Percentiles rank a stretch among this genome's conserved stretches.
These are phyloP conservation scores for Eucalyptus polybractea DNA, from an alignment of 345 rosid genomes.

Conservation along the genomic window DNA sequence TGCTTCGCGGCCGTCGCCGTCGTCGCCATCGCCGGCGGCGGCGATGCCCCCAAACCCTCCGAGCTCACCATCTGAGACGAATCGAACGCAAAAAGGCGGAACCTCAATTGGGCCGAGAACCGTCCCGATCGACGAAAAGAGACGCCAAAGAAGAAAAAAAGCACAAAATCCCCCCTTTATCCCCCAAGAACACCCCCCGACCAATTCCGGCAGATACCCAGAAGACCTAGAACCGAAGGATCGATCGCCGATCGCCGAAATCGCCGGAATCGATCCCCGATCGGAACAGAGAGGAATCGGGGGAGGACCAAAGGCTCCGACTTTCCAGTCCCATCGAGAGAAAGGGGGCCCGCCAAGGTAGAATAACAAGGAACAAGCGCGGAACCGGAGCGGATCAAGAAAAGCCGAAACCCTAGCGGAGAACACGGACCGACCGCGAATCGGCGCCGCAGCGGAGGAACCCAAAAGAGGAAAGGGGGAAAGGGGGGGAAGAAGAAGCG, in stretches of 20 bases:
- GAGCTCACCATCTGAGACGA: conserved; percentile 34
- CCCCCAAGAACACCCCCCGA: not conserved
- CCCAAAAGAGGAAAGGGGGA: not conserved
- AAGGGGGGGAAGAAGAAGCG: not conserved
- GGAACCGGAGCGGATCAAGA: not conserved
- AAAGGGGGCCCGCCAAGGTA: not conserved
- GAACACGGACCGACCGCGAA: not conserved
- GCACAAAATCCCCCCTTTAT: not conserved
- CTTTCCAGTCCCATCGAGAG: not conserved
- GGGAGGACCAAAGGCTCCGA: not conserved
- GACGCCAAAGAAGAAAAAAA: not conserved
- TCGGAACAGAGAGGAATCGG: not conserved
- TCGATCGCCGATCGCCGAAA: not conserved
- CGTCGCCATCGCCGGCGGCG: conserved; percentile 3
- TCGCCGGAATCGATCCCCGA: not conserved
- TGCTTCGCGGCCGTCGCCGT: conserved; percentile 13
- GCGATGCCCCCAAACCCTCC: conserved; percentile 22
- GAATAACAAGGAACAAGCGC: too few species aligned
- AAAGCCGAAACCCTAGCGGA: not conserved
- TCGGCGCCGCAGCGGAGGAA: not conserved
- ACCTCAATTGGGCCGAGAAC: not conserved
- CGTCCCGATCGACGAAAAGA: not conserved
- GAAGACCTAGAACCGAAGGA: not conserved
- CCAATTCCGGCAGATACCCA: not conserved
- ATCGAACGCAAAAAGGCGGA: not conserved